Conservation (phyloP, 2,329 filamentous ascomycete genomes). For the Pestalotiopsis sp. region DNA sequence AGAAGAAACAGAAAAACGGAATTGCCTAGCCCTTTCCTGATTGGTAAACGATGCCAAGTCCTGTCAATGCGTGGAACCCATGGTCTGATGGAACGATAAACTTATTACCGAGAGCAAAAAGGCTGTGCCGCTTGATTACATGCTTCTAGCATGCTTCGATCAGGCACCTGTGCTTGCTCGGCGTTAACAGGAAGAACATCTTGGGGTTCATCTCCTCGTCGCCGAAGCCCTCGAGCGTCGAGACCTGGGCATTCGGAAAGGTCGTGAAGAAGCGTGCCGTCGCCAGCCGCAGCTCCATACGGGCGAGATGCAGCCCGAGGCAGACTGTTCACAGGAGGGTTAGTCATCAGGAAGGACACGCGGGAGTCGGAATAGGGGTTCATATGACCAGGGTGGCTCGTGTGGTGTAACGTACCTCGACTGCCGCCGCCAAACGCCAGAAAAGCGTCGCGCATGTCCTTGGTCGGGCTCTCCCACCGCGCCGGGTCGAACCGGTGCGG, state of each 20-base stretch:
- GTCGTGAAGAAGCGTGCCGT: slow-evolving; percentile 49
- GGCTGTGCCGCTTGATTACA: no score
- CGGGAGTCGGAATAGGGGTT: not conserved
- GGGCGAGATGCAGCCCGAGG: slow-evolving; percentile 56
- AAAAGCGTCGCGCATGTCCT: slow-evolving; percentile 48
- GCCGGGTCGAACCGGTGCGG: slow-evolving; percentile 38
- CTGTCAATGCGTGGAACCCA: not conserved
- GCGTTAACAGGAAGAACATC: slow-evolving; percentile 30
- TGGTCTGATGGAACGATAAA: not conserved
- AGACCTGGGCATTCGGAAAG: slow-evolving; percentile 31
- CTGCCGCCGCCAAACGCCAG: slow-evolving; percentile 51
- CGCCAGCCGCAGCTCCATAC: slow-evolving; percentile 53
- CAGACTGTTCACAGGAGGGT: slow-evolving; percentile 34
- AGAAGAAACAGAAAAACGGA: not conserved
- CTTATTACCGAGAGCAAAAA: not conserved
- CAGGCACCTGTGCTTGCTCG: slow-evolving; percentile 30
- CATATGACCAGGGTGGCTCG: no score
- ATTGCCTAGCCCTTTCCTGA: not conserved
- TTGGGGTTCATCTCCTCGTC: slow-evolving; percentile 32
- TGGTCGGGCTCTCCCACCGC: slow-evolving; percentile 38
- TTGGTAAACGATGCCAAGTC: not conserved
- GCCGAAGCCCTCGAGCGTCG: slow-evolving; percentile 28
- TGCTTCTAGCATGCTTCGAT: slow-evolving; percentile 20
- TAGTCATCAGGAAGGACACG: not conserved
- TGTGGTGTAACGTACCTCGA: slow-evolving; percentile 20